Base-by-base conservation (phyloP, 768 basidiomycete genomes). In the Amanita polypyramis region DNA sequence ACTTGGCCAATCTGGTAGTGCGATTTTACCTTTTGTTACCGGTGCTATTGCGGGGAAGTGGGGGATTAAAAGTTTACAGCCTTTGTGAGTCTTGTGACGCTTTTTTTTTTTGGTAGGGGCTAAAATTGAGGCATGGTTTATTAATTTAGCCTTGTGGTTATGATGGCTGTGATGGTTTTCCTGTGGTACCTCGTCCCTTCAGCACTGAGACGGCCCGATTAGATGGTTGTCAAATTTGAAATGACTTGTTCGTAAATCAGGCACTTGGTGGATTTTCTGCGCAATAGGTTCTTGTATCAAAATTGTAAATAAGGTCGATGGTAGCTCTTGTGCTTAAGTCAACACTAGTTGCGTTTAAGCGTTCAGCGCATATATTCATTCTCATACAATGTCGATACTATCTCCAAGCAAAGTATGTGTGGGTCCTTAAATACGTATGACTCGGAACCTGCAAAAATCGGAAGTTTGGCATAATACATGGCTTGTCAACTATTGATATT, bases 1-100 rank as follows among this genome's bases (percentile, higher is more conserved):
- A 3, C 72, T 78, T 25, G 85, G 85, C 0, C 80, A 82, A 56
- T 77, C 82, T 1, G 86, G 86, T 12, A 77, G 78, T 36, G 85
- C 85, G 0, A 52, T 82, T 3, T 56, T 88, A 5, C 85, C 86
- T 0, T 86, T 89, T 55, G 70, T 85, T 50, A 82, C 82, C 1
- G 84, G 85, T 19, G 72, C 78, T 2, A 71, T 89, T 20, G 75
- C 85, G 5, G 70, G 70, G 19, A 77, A 70, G 51, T 74, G 77
- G 32, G 85, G 75, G 0, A 82, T 85, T 34, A 65, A 67, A 49
- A 74, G 70, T 51, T 57, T 83, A 50, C 79, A 81, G 54, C 81
- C 81, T 3, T 60, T 82, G 80, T 82, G 53, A 60, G 79, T 63
- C n/a, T n/a, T n/a, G n/a, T n/a, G n/a, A n/a, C n/a, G n/a, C n/a